These are phyloP conservation scores for Zoysia pacifica DNA, from an alignment of 176 grass and related monocot genomes.

Conservation along the genomic window DNA sequence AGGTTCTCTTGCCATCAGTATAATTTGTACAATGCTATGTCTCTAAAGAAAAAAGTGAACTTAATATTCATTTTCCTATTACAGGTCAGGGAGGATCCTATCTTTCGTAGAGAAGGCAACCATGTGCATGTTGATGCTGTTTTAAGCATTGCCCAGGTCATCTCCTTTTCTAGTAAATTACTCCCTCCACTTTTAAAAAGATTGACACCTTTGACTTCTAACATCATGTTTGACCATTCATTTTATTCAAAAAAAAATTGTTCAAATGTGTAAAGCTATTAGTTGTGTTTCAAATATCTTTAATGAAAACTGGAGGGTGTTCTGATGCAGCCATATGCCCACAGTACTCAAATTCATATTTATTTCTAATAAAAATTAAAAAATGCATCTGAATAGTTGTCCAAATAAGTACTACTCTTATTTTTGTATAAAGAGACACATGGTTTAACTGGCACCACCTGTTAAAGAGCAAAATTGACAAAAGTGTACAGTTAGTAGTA, in stretches of 20 bases:
- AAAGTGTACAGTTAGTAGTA: background rate
- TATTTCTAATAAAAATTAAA: background rate
- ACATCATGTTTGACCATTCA: no score
- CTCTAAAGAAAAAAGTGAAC: background rate
- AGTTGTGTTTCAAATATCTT: no score
- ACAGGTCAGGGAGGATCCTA: conserved; percentile 85
- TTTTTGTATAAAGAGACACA: background rate
- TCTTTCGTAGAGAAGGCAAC: conserved; percentile 89
- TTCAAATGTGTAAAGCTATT: no score
- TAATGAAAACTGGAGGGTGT: background rate
- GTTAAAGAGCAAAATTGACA: background rate
- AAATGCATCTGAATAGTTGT: background rate
- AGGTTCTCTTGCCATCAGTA: conserved; percentile 45
- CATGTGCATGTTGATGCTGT: conserved; percentile 88
- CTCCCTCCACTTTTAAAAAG: no score
- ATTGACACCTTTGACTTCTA: no score
- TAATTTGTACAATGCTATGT: conserved; percentile 5
- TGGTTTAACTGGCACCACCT: conserved; percentile 4
- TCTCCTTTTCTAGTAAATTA: conserved; percentile 4
- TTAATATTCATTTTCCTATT: conserved; percentile 35
- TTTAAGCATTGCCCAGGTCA: conserved; percentile 82
- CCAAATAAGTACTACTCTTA: conserved; percentile 3
- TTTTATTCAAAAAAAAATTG: no score
- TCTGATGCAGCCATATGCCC: background rate
- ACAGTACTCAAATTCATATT: background rate